Base-by-base conservation (phyloP, 495 filamentous ascomycete genomes). In the Rhypophila decipiens region DNA sequence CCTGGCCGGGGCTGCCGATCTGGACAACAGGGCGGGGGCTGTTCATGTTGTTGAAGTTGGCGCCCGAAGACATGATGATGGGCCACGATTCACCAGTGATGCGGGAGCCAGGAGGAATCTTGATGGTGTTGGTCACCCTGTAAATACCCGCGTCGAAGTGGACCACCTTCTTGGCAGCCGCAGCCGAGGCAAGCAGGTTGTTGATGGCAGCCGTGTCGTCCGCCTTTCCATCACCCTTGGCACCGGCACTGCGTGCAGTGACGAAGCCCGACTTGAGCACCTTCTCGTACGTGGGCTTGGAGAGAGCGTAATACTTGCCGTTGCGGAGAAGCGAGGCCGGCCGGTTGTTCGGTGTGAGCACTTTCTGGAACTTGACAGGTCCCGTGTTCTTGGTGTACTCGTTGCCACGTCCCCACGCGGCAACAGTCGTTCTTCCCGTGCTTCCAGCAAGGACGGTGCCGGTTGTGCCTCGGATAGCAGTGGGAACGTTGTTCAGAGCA, bases 81-180 rank as follows among this genome's bases (percentile, higher is more conserved):
- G 91, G 70, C 77, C 85, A 93, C 42, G 85, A 78, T 55, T 96
- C 90, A 46, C 90, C 90, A 4, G 82, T 78, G 56, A 96, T 89
- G 42, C 71, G 71, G 47, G 84, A 80, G 39, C 81, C 75, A 24
- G 77, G 69, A 0, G 90, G 90, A 22, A 96, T 76, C 51, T 79
- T 75, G 55, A 96, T 63, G 2, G 90, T 96, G 29, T 75, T 71
- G 13, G 84, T 86, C 49, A 96, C 77, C 13, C 85, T 69, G 67
- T 95, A 96, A 20, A 82, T 78, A 18, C 90, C 90, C 46, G 88
- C 82, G 56, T 94, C 87, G 58, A 96, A 86, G 71, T 84, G 95
- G 37, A 91, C 80, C 33, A 96, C 71, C 40, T 87, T 80, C 40
- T 67, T 67, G 0, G 66, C 49, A 0, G 63, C 59, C 5, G 65